Conservation (phyloP, 169 alveolate species). For the Theileria parva region DNA sequence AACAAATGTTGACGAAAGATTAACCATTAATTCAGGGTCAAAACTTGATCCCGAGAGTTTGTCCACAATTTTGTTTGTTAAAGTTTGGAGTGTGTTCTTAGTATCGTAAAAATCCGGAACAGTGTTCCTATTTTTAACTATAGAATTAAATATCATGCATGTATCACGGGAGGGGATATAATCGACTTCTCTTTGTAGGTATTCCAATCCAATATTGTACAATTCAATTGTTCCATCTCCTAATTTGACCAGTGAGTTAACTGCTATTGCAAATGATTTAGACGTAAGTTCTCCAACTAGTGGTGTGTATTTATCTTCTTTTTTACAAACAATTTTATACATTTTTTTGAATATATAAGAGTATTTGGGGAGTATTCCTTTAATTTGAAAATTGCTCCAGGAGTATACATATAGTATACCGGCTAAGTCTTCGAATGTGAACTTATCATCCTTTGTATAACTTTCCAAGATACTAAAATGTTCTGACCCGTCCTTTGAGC, state of each 20-base stretch:
- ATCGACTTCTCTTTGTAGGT: constrained; percentile 15
- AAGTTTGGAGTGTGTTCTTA: neutral
- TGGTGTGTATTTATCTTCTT: neutral
- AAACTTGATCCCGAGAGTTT: neutral
- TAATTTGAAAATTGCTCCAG: constrained; percentile 8
- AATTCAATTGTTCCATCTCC: constrained; percentile 30
- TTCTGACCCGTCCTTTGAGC: neutral
- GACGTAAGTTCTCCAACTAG: constrained; percentile 9
- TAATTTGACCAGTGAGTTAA: constrained; percentile 46
- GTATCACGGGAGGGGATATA: constrained; percentile 18
- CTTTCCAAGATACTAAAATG: neutral
- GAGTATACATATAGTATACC: constrained; percentile 47
- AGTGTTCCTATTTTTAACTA: constrained; percentile 3
- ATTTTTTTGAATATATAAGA: constrained; percentile 20
- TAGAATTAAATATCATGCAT: constrained; percentile 46
- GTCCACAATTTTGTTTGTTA: neutral
- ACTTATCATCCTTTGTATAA: constrained; percentile 6
- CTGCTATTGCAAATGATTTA: constrained; percentile 41
- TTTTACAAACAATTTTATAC: neutral
- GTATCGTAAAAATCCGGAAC: neutral
- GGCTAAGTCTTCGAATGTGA: constrained; percentile 55
- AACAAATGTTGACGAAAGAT: constrained; percentile 14
- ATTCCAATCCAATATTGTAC: constrained; percentile 6
- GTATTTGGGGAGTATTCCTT: neutral
- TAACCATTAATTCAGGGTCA: constrained; percentile 4